Percentiles rank a stretch among this genome's conserved stretches.
phyloP scores from a whole-genome alignment of 345 rosid species.

The Rhodomyrtus tomentosa region DNA sequence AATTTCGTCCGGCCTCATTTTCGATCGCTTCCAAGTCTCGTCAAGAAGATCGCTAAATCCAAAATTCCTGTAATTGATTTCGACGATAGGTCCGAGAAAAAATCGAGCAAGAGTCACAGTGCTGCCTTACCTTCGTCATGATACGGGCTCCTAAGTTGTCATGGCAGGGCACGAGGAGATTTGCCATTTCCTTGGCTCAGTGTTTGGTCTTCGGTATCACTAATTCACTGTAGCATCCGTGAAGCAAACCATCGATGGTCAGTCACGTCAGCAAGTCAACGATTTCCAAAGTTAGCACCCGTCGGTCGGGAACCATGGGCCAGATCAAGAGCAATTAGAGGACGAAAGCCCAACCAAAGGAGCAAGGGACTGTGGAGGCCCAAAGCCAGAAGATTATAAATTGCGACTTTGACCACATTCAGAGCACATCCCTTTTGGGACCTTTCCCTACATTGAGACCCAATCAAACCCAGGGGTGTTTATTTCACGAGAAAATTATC shows the following conservation, averaged over 20 bases:
- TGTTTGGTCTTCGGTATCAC: no score
- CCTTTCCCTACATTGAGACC: background rate
- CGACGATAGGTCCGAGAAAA: background rate
- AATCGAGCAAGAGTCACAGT: background rate
- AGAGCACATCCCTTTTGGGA: background rate
- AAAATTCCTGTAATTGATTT: background rate
- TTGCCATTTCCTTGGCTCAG: background rate
- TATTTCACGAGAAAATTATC: no score
- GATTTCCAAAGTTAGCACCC: no score
- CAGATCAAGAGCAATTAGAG: no score
- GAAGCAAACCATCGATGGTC: no score
- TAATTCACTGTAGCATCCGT: no score
- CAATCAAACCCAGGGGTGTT: no score
- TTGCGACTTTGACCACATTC: background rate
- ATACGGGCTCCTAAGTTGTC: background rate
- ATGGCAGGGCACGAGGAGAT: background rate
- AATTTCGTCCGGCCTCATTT: background rate
- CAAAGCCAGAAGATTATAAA: background rate
- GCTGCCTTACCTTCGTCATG: background rate
- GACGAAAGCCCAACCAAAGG: no score
- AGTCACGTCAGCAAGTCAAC: no score
- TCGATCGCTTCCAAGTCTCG: background rate
- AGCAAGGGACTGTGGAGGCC: background rate
- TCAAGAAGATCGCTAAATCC: background rate
- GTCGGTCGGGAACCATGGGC: no score